Evolutionary conservation across 768 basidiomycete species (phyloP), one percentile per base, ranked within the genome.

Genomic region (Tulasnella sp.): DNA sequence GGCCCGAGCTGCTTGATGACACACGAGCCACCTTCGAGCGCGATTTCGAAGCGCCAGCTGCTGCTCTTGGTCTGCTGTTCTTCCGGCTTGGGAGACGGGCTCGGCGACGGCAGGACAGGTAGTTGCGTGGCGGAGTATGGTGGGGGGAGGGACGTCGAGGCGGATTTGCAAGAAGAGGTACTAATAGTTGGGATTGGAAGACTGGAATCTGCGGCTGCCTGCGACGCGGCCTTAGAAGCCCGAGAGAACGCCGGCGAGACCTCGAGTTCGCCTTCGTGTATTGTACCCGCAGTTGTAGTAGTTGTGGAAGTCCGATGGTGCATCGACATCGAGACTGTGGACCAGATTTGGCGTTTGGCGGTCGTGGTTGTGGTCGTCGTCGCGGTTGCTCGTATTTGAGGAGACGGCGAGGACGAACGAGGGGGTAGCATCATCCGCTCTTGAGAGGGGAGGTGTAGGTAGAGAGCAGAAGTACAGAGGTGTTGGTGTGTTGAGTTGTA

Each of bases 291-390:
- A 54, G 54, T 54, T 24, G 54, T 69, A 7, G 64, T 16, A 28
- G 64, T 69, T 4, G 64, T 69, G 5, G 64, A 14, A 14, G 64
- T 69, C 16, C 64, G 64, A 37, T 69, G 64, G 34, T 69, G 64
- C 64, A 69, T 69, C 5, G 64, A 69, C 64, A 69, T 69, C 16
- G 64, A 69, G 34, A 69, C 64, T 34, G 64, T 14, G 12, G 64
- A 69, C 64, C 64, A 69, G 64, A 69, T 69, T 69, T 69, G 64
- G 18, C 64, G 64, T 34, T 69, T 69, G 3, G 64, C 64, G 16
- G 64, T 69, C 28, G 60, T 64, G n/a, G 60, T 31, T 6, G 64
- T 69, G 18, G 28, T 69, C 7, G 64, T 54, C 54, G 64, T 69
- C 28, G 64, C n/a, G n/a, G 54, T n/a, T 54, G 54, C 54, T n/a